Conservation (phyloP, 805 yeast species). For the Tetrapisispora namnaoensis region DNA sequence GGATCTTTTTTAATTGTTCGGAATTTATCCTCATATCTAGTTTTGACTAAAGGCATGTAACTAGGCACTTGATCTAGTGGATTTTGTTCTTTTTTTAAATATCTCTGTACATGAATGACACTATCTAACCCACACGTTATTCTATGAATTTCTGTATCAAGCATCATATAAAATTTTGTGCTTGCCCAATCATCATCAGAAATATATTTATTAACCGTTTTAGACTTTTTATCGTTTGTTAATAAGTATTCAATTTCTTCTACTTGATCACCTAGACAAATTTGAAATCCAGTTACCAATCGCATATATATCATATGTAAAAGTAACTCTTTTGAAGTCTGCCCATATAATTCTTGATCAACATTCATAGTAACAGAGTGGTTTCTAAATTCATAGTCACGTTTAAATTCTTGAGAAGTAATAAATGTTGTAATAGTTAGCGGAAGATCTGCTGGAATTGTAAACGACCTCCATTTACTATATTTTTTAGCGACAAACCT, state of each 20-base stretch:
- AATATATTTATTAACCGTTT: slow-evolving; percentile 47
- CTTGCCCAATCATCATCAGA: slow-evolving; percentile 31
- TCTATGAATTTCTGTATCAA: slow-evolving; percentile 80
- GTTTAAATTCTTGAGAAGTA: slow-evolving; percentile 51
- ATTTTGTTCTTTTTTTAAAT: slow-evolving; percentile 34
- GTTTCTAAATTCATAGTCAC: slow-evolving; percentile 69
- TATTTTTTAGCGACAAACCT: slow-evolving; percentile 51
- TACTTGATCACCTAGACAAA: slow-evolving; percentile 66
- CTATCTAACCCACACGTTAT: slow-evolving; percentile 65
- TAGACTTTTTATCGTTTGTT: slow-evolving; percentile 38
- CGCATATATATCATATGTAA: slow-evolving; percentile 82
- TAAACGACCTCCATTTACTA: slow-evolving; percentile 87
- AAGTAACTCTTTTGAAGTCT: slow-evolving; percentile 52
- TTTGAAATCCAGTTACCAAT: slow-evolving; percentile 79
- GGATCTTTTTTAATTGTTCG: slow-evolving; percentile 48
- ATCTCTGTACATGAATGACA: slow-evolving; percentile 69
- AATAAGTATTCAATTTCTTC: slow-evolving; percentile 44
- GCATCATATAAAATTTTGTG: slow-evolving; percentile 64
- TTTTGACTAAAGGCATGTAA: slow-evolving; percentile 53
- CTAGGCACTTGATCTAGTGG: slow-evolving; percentile 27
- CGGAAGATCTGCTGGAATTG: slow-evolving; percentile 91
- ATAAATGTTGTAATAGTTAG: slow-evolving; percentile 75
- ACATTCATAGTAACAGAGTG: slow-evolving; percentile 64
- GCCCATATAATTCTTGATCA: slow-evolving; percentile 40
- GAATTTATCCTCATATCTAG: slow-evolving; percentile 66